These are phyloP conservation scores for Beauveria caledonica DNA, from an alignment of 2,329 filamentous ascomycete species.

Conservation along the genomic window DNA sequence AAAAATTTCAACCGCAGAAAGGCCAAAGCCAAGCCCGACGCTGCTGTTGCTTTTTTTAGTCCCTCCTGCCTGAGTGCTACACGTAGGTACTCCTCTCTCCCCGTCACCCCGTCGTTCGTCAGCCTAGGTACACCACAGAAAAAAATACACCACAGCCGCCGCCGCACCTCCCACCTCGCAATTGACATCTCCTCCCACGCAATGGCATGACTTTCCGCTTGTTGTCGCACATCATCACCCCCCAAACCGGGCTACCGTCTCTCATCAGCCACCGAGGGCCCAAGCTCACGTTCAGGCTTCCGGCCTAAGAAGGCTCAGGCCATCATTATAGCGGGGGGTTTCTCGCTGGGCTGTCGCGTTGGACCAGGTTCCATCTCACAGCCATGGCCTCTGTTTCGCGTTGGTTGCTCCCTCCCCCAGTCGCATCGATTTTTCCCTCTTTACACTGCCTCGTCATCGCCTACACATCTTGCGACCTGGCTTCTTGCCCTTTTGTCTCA, in stretches of 20 bases:
- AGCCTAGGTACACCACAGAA: background rate
- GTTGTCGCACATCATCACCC: background rate
- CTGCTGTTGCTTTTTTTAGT: background rate
- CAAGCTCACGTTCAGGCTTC: slow-evolving; percentile 9
- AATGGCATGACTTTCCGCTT: slow-evolving; percentile 6
- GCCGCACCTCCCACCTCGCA: slow-evolving; percentile 1
- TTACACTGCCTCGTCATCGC: background rate
- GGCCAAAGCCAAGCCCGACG: background rate
- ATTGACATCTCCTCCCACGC: slow-evolving; percentile 3
- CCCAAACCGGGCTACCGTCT: background rate
- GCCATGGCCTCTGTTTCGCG: slow-evolving; percentile 13
- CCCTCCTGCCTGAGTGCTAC: background rate
- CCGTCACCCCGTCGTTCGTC: background rate
- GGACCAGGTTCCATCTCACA: slow-evolving; percentile 9
- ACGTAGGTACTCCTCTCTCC: background rate
- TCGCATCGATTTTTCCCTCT: slow-evolving; percentile 7
- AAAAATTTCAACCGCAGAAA: background rate
- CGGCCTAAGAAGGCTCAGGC: slow-evolving; percentile 8
- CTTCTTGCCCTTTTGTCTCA: background rate
- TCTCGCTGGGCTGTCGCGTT: slow-evolving; percentile 9
- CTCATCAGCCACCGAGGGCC: slow-evolving; percentile 5
- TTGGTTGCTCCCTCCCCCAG: slow-evolving; percentile 6
- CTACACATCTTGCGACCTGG: background rate
- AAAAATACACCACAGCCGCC: slow-evolving; percentile 6
- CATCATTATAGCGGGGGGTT: slow-evolving; percentile 11